Evolutionary conservation across 2,329 filamentous ascomycete species (phyloP), one percentile per base, ranked within the genome.

Genomic region (Hypoxylon sp.): DNA sequence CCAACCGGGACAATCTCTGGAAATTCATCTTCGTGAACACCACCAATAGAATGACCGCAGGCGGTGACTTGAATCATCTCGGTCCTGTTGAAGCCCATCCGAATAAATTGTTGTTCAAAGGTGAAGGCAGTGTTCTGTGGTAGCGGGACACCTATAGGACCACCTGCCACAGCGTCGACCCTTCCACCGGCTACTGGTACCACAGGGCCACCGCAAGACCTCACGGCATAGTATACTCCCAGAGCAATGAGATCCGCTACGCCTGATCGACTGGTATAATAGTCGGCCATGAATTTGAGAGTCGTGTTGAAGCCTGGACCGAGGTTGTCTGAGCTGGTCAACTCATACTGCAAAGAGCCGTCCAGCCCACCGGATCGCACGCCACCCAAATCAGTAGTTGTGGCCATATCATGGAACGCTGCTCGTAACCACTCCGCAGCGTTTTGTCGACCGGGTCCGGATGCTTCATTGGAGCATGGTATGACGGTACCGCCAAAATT

Each of bases 331-430:
- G 83, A 81, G 61, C 81, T 83, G 31, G 77, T 79, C 19, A 89
- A 78, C 77, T 90, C 88, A 72, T 86, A 91, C 67, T 88, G 85
- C 31, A 91, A 79, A 3, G 88, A 90, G 13, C 80, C 88, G 71
- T 91, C 88, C 39, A 90, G 67, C 0, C 88, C 88, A 37, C 88
- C 88, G 3, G 77, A 78, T 39, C 76, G 72, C 47, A 72, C 65
- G 17, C 81, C 80, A 31, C 79, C 81, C 67, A 78, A 83, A 11
- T 79, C 75, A 72, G 86, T 88, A 31, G 81, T 84, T 2, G 87
- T 87, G 3, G 86, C 81, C 84, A 89, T 88, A 75, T 90, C 88
- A 77, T 90, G 88, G 68, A 90, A 90, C 24, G 84, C 88, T 2
- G 86, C 84, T 33, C 88, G 83, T 46, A 90, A 77, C 88, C 88